Percentiles rank a stretch among this genome's conserved stretches.
phyloP scores from a whole-genome alignment of 129 eudicot genomes.

The Saussurea involucrata region DNA sequence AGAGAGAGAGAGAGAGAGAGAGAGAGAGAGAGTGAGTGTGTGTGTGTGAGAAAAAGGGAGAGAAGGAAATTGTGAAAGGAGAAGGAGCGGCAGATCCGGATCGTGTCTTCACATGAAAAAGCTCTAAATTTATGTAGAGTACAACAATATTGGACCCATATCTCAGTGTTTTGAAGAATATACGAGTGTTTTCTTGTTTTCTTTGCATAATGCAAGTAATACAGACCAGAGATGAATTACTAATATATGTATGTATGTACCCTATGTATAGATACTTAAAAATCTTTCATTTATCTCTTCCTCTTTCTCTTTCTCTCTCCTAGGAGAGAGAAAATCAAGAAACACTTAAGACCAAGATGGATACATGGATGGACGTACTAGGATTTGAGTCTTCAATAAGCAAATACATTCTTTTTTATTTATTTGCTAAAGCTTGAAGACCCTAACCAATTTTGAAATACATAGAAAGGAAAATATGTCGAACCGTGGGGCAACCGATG shows the following conservation, averaged over 20 bases:
- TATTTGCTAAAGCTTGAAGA: no score
- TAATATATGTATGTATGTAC: background rate
- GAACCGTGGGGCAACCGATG: no score
- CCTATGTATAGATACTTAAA: background rate
- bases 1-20: background rate
- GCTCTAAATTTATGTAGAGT: constrained; percentile 31
- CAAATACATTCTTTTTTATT: background rate
- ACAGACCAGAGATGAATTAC: background rate
- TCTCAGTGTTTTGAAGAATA: constrained; percentile 2
- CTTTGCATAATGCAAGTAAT: constrained; percentile 17
- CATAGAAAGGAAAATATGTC: background rate
- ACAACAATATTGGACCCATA: constrained; percentile 30
- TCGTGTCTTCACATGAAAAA: constrained; percentile 41
- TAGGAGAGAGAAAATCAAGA: background rate
- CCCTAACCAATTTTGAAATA: no score
- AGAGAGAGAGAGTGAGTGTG: background rate
- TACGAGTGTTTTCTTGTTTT: constrained; percentile 14
- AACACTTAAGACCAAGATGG: background rate
- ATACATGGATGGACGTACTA: background rate
- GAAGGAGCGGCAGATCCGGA: constrained; percentile 44
- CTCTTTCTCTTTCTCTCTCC: background rate
- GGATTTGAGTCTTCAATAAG: background rate
- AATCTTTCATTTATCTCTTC: background rate
- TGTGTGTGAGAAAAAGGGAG: background rate
- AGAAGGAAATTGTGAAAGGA: constrained; percentile 20